Percentiles rank a stretch among this genome's conserved stretches.
phyloP scores from a whole-genome alignment of 1,284 basidiomycete genomes.

The Ustilago shanxiensis region DNA sequence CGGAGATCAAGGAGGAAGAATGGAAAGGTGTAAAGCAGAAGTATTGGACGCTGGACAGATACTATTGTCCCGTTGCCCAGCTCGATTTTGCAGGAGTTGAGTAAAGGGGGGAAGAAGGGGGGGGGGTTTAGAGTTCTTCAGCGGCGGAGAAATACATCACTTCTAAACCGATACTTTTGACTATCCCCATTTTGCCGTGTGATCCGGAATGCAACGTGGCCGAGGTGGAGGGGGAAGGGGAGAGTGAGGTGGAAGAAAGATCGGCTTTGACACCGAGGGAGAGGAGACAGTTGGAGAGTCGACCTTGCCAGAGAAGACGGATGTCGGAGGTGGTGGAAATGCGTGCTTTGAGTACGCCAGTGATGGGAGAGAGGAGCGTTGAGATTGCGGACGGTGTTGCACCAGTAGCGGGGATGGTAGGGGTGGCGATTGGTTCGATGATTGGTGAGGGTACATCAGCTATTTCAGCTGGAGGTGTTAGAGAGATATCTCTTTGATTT shows the following conservation, averaged over 20 bases:
- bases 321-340: conserved; percentile 81
- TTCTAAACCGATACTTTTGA: conserved; percentile 88
- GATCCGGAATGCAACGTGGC: neutral
- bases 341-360: conserved; percentile 88
- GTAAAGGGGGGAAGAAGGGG: too few species aligned
- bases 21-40: conserved; percentile 64
- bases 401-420: neutral
- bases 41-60: conserved; percentile 62
- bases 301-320: conserved; percentile 91
- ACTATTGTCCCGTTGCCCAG: conserved; percentile 48
- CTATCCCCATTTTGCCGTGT: conserved; percentile 26
- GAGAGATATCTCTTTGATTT: too few species aligned
- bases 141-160: conserved; percentile 81
- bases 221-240: neutral
- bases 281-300: conserved; percentile 88
- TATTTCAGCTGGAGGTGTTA: too few species aligned
- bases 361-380: conserved; percentile 72
- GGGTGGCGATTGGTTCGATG: conserved; percentile 3
- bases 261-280: conserved; percentile 89
- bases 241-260: conserved; percentile 76
- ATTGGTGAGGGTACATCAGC: too few species aligned
- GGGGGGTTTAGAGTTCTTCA: neutral
- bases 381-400: neutral
- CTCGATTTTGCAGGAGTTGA: too few species aligned
- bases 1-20: conserved; percentile 52